A percentile compares a stretch with the other conserved stretches of the same genome.
phyloP scores from a whole-genome alignment of 2,329 filamentous ascomycete genomes.

The Xylariaceae sp. region DNA sequence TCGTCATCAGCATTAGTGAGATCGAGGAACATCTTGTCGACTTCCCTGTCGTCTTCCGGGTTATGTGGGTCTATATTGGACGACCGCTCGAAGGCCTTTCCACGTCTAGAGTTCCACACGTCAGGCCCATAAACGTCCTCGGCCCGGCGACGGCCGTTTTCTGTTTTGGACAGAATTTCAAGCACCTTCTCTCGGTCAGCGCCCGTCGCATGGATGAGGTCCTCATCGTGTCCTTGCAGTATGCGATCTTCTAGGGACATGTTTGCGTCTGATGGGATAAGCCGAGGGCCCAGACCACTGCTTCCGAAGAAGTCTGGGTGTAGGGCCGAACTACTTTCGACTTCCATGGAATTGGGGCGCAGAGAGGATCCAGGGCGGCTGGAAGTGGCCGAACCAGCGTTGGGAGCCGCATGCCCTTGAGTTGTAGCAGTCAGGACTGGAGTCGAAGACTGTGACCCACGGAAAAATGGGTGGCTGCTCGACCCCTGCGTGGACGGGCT shows the following conservation, averaged over 20 bases:
- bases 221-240: constrained; percentile 42
- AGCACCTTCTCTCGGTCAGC: constrained; percentile 45
- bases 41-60: constrained; percentile 42
- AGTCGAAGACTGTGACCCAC: constrained; percentile 34
- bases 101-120: constrained; percentile 38
- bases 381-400: constrained; percentile 32
- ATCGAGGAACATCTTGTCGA: constrained; percentile 52
- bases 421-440: constrained; percentile 31
- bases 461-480: constrained; percentile 31
- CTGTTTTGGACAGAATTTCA: constrained; percentile 47
- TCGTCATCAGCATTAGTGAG: constrained; percentile 46
- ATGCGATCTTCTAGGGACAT: constrained; percentile 47
- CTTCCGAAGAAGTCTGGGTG: constrained; percentile 41
- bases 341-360: constrained; percentile 36
- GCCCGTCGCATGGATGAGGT: constrained; percentile 40
- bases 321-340: constrained; percentile 32
- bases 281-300: constrained; percentile 35
- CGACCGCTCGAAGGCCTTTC: constrained; percentile 18
- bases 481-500: constrained; percentile 34
- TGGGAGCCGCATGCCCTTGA: constrained; percentile 31
- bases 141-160: constrained; percentile 44
- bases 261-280: constrained; percentile 36
- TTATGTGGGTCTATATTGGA: constrained; percentile 22
- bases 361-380: constrained; percentile 29
- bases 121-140: constrained; percentile 47